Evolutionary conservation across 306 rosid species (phyloP).

Genomic region (Vigna radiata): DNA sequence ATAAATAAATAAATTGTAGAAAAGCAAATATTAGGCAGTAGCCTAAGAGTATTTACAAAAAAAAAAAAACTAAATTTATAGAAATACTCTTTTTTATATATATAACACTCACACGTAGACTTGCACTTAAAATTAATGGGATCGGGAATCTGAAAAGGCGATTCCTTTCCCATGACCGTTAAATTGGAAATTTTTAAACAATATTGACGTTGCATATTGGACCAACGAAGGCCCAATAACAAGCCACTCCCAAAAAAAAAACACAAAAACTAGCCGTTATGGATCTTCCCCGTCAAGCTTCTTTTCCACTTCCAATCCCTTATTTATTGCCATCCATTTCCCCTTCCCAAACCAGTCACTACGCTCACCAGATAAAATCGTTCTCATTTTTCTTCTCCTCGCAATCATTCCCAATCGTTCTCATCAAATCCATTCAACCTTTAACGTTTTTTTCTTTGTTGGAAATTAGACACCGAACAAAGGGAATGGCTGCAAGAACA

Average conservation of each 20-base stretch:
- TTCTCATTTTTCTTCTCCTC: neutral
- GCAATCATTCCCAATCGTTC: too few species aligned
- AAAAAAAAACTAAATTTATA: too few species aligned
- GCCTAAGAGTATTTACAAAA: too few species aligned
- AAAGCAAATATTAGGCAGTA: too few species aligned
- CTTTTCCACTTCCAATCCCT: constrained; percentile 36
- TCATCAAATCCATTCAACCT: too few species aligned
- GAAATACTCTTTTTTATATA: too few species aligned
- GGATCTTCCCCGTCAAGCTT: constrained; percentile 23
- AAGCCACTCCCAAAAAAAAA: neutral
- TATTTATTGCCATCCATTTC: constrained; percentile 28
- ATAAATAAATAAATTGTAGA: too few species aligned
- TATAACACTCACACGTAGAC: neutral
- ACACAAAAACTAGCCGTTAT: constrained; percentile 49
- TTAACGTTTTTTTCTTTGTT: neutral
- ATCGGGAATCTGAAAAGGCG: neutral
- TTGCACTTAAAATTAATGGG: neutral
- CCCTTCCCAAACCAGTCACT: constrained; percentile 18
- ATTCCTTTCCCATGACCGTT: constrained; percentile 40
- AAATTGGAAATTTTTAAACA: constrained; percentile 26
- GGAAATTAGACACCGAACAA: neutral
- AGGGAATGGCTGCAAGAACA: constrained; percentile 71
- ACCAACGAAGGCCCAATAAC: constrained; percentile 33
- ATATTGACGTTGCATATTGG: neutral
- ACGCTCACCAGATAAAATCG: neutral